Evolutionary conservation across 2,329 filamentous ascomycete genomes (phyloP), one percentile per base, ranked within the genome.

Genomic region (Colletotrichum australisinense): DNA sequence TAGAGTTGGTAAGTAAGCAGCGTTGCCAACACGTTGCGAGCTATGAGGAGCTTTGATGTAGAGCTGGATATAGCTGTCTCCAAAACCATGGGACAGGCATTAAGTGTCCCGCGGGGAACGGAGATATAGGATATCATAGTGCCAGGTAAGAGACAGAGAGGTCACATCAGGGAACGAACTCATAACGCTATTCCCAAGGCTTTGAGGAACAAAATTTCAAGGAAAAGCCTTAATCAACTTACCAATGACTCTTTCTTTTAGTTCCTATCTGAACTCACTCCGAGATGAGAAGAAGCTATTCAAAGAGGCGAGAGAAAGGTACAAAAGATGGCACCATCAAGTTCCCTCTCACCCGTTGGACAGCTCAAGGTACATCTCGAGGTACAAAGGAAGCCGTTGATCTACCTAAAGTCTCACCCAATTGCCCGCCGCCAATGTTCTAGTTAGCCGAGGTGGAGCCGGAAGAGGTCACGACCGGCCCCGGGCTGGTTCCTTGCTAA

Each of bases 361-460:
- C 1, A n/a, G 42, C 42, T n/a, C 7, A 19, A 49, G 8, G 19
- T 55, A n/a, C 19, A 6, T n/a, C 14, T 24, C 14, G 4, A 35
- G 38, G 22, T 19, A 62, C 42, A n/a, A 16, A 28, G 58, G 24
- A 30, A 16, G 24, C 46, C 49, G 4, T 22, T 26, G 35, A 42
- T 38, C 3, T 4, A 30, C n/a, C n/a, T n/a, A n/a, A n/a, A 19
- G 22, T 19, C 49, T 63, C 28, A 26, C 26, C 60, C 59, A 64
- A 60, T 65, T 30, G 67, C 26, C 67, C 52, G 19, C n/a, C 46
- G 3, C 3, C 12, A n/a, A 5, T 5, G 7, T n/a, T 1, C 6
- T 38, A 35, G 56, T 73, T 73, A 73, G 67, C 71, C 71, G 71
- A 73, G 35, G 56, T 73, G 62, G 16, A 4, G 24, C 71, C 71